Conservation (phyloP, 2,329 filamentous ascomycete species). For the Neopestalotiopsis rosae region DNA sequence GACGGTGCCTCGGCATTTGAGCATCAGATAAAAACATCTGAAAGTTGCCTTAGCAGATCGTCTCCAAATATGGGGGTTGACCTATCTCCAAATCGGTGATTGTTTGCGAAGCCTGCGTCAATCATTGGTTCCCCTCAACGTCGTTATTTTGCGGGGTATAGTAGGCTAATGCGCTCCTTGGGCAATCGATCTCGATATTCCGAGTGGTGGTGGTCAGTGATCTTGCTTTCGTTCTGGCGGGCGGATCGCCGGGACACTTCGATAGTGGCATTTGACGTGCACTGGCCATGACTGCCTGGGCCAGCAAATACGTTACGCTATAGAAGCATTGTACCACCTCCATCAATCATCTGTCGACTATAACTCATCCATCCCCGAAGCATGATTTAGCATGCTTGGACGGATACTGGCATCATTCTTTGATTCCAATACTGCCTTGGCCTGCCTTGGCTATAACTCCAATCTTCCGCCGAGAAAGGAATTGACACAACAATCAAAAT, state of each 20-base stretch:
- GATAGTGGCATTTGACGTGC: not conserved
- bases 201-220: not conserved
- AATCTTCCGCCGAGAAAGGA: not conserved
- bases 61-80: not conserved
- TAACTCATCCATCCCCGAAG: not conserved
- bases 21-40: not conserved
- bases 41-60: not conserved
- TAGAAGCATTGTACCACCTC: not conserved
- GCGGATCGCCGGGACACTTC: not conserved
- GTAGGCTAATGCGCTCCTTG: not conserved
- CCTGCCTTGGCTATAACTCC: not conserved
- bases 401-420: not conserved
- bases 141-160: not conserved
- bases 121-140: not conserved
- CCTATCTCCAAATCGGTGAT: conserved; percentile 9
- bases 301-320: not conserved
- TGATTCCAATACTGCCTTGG: not conserved
- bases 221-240: not conserved
- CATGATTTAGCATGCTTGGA: too few species aligned
- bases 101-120: not conserved
- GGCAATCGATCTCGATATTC: not conserved
- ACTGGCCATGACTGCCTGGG: not conserved
- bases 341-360: not conserved
- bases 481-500: not conserved
- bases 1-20: not conserved